Evolutionary conservation across 192 early-diverging fungal species (phyloP).

Genomic region (Rhizoclosmatium sp.): DNA sequence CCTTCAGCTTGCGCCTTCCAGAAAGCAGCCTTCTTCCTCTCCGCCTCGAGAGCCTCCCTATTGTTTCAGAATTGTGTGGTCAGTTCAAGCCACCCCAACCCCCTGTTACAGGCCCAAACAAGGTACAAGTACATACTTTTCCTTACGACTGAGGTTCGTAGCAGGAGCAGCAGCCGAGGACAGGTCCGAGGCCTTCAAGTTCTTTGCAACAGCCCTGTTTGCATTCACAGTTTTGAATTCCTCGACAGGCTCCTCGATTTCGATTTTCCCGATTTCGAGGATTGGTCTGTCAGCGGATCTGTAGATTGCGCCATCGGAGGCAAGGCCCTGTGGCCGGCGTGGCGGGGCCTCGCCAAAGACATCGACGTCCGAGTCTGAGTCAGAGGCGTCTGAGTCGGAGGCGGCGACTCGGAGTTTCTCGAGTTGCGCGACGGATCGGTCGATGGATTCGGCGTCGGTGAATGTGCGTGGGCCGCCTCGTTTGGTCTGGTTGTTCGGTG

Average conservation of each 20-base stretch:
- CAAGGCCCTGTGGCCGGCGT: neutral
- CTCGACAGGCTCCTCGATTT: slow-evolving; percentile 25
- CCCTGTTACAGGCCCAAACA: neutral
- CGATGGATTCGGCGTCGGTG: slow-evolving; percentile 11
- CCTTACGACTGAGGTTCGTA: neutral
- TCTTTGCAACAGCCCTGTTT: slow-evolving; percentile 41
- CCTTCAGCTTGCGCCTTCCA: slow-evolving; percentile 63
- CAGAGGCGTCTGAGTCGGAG: neutral
- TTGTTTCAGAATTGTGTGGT: neutral
- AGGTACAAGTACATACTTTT: neutral
- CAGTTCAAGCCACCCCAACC: neutral
- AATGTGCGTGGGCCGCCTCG: slow-evolving; percentile 26
- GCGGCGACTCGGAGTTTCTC: slow-evolving; percentile 1
- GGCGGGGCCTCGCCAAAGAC: neutral
- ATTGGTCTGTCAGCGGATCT: slow-evolving; percentile 6
- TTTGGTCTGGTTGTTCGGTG: slow-evolving; percentile 15
- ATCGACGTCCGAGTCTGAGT: neutral
- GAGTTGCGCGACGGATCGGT: neutral
- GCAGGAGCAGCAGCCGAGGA: neutral
- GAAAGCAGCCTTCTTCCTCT: slow-evolving; percentile 52
- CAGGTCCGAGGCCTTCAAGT: slow-evolving; percentile 51
- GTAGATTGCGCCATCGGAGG: neutral
- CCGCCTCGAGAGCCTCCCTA: slow-evolving; percentile 57
- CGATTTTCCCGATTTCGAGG: slow-evolving; percentile 17
- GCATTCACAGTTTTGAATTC: slow-evolving; percentile 47